Conservation (phyloP, 805 yeast genomes). For the Hanseniaspora occidentalis region DNA sequence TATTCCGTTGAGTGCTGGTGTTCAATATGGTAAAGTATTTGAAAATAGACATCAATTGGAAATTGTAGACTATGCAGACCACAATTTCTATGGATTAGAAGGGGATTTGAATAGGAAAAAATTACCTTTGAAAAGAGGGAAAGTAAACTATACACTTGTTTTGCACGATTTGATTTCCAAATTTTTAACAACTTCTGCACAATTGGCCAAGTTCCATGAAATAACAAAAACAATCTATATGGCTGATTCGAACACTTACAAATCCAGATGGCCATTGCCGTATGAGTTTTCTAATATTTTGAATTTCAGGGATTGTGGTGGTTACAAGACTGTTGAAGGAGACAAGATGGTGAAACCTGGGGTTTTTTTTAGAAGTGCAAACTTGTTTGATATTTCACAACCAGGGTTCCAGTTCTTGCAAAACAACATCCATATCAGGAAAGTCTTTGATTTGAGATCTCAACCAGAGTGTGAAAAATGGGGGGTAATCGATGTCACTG, state of each 20-base stretch:
- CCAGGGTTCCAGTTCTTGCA: conserved; percentile 33
- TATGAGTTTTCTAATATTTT: conserved; percentile 25
- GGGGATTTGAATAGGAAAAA: conserved; percentile 20
- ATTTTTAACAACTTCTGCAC: background rate
- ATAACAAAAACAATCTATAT: background rate
- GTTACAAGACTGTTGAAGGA: conserved; percentile 36
- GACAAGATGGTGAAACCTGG: conserved; percentile 38
- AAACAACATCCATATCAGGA: conserved; percentile 25
- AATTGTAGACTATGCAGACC: conserved; percentile 62
- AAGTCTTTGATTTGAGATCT: conserved; percentile 59
- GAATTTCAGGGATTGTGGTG: conserved; percentile 75
- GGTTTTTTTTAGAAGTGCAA: conserved; percentile 51
- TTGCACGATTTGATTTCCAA: conserved; percentile 29
- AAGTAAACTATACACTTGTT: conserved; percentile 44
- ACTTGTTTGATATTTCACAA: conserved; percentile 38
- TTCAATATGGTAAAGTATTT: conserved; percentile 44
- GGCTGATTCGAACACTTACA: background rate
- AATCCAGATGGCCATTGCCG: conserved; percentile 17
- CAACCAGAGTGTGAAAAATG: conserved; percentile 36
- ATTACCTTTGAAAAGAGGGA: conserved; percentile 33
- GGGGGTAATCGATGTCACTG: conserved; percentile 8
- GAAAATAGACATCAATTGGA: conserved; percentile 41
- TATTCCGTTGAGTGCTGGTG: conserved; percentile 53
- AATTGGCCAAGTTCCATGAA: background rate
- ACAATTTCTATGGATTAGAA: conserved; percentile 53